Evolutionary conservation across 192 early-diverging fungal species (phyloP).

Genomic region (Hyaloraphidium curvatum): DNA sequence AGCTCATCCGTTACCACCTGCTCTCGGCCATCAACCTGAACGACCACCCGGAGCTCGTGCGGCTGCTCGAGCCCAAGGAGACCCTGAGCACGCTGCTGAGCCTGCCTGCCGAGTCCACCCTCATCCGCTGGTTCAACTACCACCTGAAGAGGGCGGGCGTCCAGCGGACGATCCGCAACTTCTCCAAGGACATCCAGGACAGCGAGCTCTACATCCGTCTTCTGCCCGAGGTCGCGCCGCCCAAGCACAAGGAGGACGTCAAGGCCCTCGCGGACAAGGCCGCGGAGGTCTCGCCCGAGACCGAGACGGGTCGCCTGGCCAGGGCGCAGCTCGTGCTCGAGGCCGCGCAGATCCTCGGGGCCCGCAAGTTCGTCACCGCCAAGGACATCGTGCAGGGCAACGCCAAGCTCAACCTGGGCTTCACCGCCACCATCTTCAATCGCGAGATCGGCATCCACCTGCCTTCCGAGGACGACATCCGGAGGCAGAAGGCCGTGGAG

Average conservation of each 20-base stretch:
- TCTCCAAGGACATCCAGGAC: constrained; percentile 12
- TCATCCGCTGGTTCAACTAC: constrained; percentile 19
- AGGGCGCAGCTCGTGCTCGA: constrained; percentile 4
- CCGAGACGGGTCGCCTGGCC: not conserved
- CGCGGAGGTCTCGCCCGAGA: not conserved
- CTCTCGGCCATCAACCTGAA: constrained; percentile 8
- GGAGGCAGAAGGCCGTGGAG: too few relatives aligned
- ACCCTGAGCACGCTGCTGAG: constrained; percentile 8
- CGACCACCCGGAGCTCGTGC: constrained; percentile 14
- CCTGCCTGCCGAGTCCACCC: constrained; percentile 11
- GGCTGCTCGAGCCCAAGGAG: constrained; percentile 13
- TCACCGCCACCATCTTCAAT: constrained; percentile 11
- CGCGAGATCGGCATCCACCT: constrained; percentile 12
- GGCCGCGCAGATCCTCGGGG: constrained; percentile 10
- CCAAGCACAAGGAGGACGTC: constrained; percentile 4
- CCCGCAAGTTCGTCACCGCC: constrained; percentile 10
- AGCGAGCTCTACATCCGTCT: constrained; percentile 10
- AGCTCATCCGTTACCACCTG: constrained; percentile 13
- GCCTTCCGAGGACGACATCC: constrained; percentile 13
- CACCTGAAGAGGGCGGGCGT: constrained; percentile 9
- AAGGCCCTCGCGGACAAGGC: not conserved
- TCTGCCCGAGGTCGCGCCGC: constrained; percentile 6
- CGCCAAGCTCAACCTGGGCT: constrained; percentile 9
- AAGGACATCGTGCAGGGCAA: constrained; percentile 6
- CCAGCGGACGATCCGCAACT: constrained; percentile 7